A percentile compares a stretch with the other conserved stretches of the same genome.
These are phyloP conservation scores for Aspergillus sp. DNA, from an alignment of 2,329 filamentous ascomycete species.

Conservation along the genomic window DNA sequence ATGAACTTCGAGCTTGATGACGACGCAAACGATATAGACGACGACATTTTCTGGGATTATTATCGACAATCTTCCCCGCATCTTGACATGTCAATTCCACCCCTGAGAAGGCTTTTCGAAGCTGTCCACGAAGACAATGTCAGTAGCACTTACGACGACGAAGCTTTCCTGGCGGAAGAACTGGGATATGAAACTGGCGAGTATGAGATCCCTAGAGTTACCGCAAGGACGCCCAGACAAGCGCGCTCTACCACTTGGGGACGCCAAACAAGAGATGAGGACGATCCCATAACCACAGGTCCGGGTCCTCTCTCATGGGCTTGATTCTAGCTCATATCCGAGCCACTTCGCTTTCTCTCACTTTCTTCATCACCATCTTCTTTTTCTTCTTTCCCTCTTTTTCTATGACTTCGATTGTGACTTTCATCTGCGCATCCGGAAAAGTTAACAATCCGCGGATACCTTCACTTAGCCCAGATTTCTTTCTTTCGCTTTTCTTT, in stretches of 20 bases:
- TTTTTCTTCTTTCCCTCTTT: background rate
- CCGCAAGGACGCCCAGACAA: background rate
- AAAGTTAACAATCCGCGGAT: background rate
- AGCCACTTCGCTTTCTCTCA: background rate
- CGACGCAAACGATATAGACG: slow-evolving; percentile 26
- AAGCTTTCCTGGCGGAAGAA: background rate
- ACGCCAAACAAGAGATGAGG: background rate
- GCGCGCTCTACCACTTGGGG: background rate
- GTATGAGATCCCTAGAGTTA: background rate
- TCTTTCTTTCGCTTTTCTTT: background rate
- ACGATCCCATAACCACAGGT: background rate
- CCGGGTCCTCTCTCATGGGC: background rate
- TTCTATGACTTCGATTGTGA: background rate
- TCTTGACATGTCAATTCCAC: slow-evolving; percentile 10
- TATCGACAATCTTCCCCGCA: slow-evolving; percentile 8
- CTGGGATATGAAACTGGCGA: background rate
- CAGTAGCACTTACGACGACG: background rate
- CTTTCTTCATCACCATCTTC: background rate
- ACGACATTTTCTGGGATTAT: slow-evolving; percentile 28
- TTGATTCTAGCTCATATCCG: background rate
- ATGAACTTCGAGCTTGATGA: slow-evolving; percentile 17
- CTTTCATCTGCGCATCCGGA: background rate
- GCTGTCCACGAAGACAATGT: slow-evolving; percentile 1
- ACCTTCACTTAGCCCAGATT: background rate
- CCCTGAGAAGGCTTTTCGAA: slow-evolving; percentile 23